Base-by-base conservation (phyloP, 768 basidiomycete species). In the Hirschioporus abietinus region DNA sequence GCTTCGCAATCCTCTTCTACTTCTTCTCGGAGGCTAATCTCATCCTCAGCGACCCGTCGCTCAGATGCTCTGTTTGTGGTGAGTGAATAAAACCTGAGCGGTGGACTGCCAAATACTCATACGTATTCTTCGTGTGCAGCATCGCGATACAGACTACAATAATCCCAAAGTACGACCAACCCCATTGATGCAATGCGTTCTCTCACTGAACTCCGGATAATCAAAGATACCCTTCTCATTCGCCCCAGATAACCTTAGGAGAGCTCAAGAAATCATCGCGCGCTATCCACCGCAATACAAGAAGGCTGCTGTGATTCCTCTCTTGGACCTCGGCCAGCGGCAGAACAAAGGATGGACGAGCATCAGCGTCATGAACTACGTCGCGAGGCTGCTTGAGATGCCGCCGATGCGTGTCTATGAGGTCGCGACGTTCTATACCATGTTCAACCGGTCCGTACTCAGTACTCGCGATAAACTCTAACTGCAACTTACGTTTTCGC, bases 341-440 rank as follows among this genome's bases (percentile, higher is more conserved):
- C 97, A 99, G 78, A 99, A 99, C 82, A 93, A 96, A 71, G 94
- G 93, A 71, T 99, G 94, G 93, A 98, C 96, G 26, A 95, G 92
- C 76, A 96, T 99, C 70, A 94, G 92, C 72, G 95, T 96, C 68
- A 99, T 99, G 97, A 98, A 99, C 80, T 93, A 95, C 72, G 91
- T 99, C 65, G 97, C 97, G 0, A 91, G 92, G 70, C 81, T 96
- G 35, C 84, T 99, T 34, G 94, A 91, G 73, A 91, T 99, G 86
- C 93, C 92, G 10, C 93, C 93, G 64, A 99, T 99, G 97, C 91
- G 97, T 10, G 97, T 98, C 1, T 99, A 99, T 76, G 97, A 99
- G 78, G 97, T 99, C 63, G 96, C 96, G 20, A 96, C 95, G 17
- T 99, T 99, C 81, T 99, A 99, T 79, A 99, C 97, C 71, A 99